Evolutionary conservation across 345 rosid species (phyloP).

Genomic region (Aquilaria malaccensis): DNA sequence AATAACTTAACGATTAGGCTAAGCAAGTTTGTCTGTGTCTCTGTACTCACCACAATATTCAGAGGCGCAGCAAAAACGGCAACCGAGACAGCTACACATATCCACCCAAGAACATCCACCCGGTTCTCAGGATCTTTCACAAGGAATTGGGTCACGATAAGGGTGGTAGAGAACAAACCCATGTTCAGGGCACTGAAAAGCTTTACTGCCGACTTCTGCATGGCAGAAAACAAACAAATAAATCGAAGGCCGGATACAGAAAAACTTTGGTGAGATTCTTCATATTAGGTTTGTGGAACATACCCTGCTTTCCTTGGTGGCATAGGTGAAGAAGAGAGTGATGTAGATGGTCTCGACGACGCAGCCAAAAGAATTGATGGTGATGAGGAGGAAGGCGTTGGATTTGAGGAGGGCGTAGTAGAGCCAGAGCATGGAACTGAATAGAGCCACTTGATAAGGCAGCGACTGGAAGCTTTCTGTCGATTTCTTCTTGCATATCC

Average conservation of each 20-base stretch:
- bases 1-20: no score
- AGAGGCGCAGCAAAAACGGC: conserved; percentile 82
- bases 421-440: conserved; percentile 93
- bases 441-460: conserved; percentile 80
- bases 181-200: conserved; percentile 44
- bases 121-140: conserved; percentile 15
- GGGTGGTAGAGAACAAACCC: conserved; percentile 40
- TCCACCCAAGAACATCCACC: conserved; percentile 60
- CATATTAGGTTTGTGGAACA: no score
- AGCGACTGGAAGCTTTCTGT: conserved; percentile 74
- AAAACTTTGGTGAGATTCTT: no score
- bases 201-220: conserved; percentile 56
- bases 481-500: conserved; percentile 62
- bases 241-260: no score
- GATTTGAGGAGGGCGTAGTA: conserved; percentile 63
- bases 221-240: no score
- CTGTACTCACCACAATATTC: conserved; percentile 48
- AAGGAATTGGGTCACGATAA: conserved; percentile 35
- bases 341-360: conserved; percentile 67
- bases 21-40: background rate
- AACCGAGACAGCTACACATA: conserved; percentile 61
- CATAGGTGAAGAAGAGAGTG: conserved; percentile 48
- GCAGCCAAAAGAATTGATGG: conserved; percentile 83
- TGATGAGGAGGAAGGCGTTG: conserved; percentile 59
- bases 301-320: conserved; percentile 49